Percentiles rank a stretch among this genome's conserved stretches.
Evolutionary conservation across 2,329 filamentous ascomycete genomes (phyloP).

Genomic region (Neocucurbitaria cava): DNA sequence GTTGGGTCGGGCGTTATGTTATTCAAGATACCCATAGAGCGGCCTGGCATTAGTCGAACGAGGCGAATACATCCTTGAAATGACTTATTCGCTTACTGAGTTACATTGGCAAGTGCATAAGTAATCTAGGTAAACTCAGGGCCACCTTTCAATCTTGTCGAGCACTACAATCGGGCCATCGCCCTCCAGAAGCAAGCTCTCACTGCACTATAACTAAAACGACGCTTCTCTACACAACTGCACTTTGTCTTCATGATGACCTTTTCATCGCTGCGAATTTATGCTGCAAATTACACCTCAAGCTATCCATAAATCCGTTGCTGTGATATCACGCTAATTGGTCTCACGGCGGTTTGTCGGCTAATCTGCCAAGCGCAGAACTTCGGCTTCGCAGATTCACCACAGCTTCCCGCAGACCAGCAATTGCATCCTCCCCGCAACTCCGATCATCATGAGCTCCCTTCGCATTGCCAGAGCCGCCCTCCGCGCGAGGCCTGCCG

Average conservation of each 20-base stretch:
- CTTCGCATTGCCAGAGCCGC: slow-evolving; percentile 90
- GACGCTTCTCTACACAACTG: no score
- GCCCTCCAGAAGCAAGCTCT: background rate
- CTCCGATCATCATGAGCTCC: slow-evolving; percentile 77
- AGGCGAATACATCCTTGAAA: background rate
- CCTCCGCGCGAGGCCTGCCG: slow-evolving; percentile 78
- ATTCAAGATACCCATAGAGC: slow-evolving; percentile 37
- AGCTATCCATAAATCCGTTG: background rate
- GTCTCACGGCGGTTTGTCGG: slow-evolving; percentile 15
- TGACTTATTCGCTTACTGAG: background rate
- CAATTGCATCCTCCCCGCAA: slow-evolving; percentile 49
- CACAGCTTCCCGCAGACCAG: slow-evolving; percentile 40
- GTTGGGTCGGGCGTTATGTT: slow-evolving; percentile 28
- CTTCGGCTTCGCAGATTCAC: slow-evolving; percentile 37
- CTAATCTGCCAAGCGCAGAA: slow-evolving; percentile 33
- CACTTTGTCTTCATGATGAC: no score
- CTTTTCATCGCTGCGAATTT: no score
- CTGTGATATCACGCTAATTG: slow-evolving; percentile 8
- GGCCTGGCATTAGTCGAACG: background rate
- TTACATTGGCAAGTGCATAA: background rate
- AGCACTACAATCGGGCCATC: background rate
- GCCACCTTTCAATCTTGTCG: background rate
- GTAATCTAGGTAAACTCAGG: background rate
- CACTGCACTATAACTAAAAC: no score
- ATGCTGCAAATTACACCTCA: background rate